Percentiles rank a stretch among this genome's conserved stretches.
Conservation (phyloP, 2,329 filamentous ascomycete genomes). For the Westerdykella aurantiaca region DNA sequence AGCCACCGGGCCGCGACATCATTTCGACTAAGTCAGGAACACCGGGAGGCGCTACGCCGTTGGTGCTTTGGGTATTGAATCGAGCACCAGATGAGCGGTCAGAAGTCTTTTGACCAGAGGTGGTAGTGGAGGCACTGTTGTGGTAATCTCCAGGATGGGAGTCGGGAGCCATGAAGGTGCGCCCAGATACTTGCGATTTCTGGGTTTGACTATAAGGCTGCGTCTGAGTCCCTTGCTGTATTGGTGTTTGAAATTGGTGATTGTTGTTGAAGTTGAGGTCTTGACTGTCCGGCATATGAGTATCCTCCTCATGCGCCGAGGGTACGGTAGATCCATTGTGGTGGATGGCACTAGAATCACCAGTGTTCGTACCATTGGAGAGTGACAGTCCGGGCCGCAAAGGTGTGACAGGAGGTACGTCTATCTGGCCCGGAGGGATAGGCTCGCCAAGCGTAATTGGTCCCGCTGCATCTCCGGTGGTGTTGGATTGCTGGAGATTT, state of each 20-base stretch:
- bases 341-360: conserved; percentile 27
- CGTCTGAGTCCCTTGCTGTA: conserved; percentile 32
- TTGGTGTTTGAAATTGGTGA: conserved; percentile 31
- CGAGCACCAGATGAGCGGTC: conserved; percentile 62
- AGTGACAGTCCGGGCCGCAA: conserved; percentile 46
- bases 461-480: conserved; percentile 41
- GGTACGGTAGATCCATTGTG: conserved; percentile 41
- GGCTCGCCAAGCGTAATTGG: conserved; percentile 56
- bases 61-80: conserved; percentile 67
- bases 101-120: conserved; percentile 73
- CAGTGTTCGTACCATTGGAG: conserved; percentile 52
- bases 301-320: conserved; percentile 38
- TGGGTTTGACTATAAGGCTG: conserved; percentile 40
- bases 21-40: conserved; percentile 51
- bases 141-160: conserved; percentile 58
- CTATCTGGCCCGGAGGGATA: conserved; percentile 47
- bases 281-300: conserved; percentile 43
- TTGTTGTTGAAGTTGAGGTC: conserved; percentile 29
- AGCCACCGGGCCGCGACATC: conserved; percentile 48
- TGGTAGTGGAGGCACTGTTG: conserved; percentile 88
- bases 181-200: conserved; percentile 60
- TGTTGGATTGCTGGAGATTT: conserved; percentile 38
- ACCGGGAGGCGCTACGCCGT: conserved; percentile 50
- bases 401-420: conserved; percentile 42
- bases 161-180: conserved; percentile 54